A percentile compares a stretch with the other conserved stretches of the same genome.
phyloP scores from a whole-genome alignment of 176 grass and related monocot genomes.

The Bolboschoenus planiculmis region DNA sequence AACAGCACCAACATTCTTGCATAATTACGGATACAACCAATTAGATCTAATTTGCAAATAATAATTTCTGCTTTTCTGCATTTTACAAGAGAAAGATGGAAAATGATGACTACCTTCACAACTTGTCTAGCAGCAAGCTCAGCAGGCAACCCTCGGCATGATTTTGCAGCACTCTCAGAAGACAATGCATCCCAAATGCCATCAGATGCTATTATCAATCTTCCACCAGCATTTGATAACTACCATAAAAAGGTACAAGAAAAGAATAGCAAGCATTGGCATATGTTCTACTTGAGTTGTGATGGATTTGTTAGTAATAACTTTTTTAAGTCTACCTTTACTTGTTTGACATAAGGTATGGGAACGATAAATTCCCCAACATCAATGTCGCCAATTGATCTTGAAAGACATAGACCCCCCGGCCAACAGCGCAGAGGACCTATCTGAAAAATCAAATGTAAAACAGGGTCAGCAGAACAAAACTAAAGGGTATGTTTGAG shows the following conservation, averaged over 20 bases:
- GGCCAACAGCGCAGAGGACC: constrained; percentile 93
- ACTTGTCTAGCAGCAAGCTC: constrained; percentile 94
- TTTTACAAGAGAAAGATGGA: not conserved
- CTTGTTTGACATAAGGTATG: constrained; percentile 95
- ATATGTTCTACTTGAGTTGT: not conserved
- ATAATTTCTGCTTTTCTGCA: not conserved
- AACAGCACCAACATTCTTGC: not conserved
- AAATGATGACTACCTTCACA: constrained; percentile 60
- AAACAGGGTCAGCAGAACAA: not conserved
- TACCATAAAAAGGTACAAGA: constrained; percentile 18
- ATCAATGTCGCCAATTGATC: constrained; percentile 97
- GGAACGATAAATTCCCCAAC: constrained; percentile 96
- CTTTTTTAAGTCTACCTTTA: constrained; percentile 53
- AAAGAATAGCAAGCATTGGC: not conserved
- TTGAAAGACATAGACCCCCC: constrained; percentile 80
- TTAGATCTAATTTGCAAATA: constrained; percentile 14
- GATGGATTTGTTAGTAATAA: not conserved
- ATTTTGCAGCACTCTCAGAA: constrained; percentile 74
- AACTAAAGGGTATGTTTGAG: not conserved
- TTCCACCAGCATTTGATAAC: constrained; percentile 81
- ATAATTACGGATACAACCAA: not conserved
- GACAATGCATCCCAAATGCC: constrained; percentile 96
- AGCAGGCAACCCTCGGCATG: constrained; percentile 80
- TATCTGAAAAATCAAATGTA: constrained; percentile 45
- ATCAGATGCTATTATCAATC: constrained; percentile 95